Conservation (phyloP, 2,329 filamentous ascomycete genomes). For the Septoria linicola region DNA sequence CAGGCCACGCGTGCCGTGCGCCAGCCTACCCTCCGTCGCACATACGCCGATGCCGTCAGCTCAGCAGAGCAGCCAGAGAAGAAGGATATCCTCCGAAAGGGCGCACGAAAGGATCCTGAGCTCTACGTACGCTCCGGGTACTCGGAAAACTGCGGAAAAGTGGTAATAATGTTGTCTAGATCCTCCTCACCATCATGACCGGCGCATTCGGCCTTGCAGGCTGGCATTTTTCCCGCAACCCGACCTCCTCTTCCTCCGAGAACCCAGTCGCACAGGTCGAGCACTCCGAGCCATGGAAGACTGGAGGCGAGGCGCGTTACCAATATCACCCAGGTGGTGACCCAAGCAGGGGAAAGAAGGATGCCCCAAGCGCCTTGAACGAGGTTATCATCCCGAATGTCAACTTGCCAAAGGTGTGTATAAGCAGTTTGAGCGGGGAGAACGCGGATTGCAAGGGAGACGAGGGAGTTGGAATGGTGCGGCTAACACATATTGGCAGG, state of each 20-base stretch:
- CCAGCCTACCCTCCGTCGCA: conserved; percentile 34
- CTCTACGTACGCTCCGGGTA: conserved; percentile 60
- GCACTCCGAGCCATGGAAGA: conserved; percentile 89
- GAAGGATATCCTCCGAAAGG: conserved; percentile 57
- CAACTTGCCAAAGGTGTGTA: conserved; percentile 78
- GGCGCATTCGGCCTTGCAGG: conserved; percentile 83
- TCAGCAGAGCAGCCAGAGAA: conserved; percentile 44
- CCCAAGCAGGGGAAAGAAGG: conserved; percentile 69
- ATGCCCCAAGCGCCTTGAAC: conserved; percentile 94
- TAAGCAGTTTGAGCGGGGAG: conserved; percentile 6
- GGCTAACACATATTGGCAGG: conserved; percentile 49
- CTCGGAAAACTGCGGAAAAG: not conserved
- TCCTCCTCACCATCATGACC: conserved; percentile 88
- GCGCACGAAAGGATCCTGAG: conserved; percentile 69
- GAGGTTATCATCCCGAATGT: conserved; percentile 92
- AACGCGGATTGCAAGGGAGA: not conserved
- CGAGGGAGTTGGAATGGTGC: not conserved
- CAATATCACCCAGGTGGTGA: conserved; percentile 77
- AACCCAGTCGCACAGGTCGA: conserved; percentile 69
- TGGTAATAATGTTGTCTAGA: conserved; percentile 51
- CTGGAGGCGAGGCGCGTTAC: conserved; percentile 62
- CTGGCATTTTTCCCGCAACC: conserved; percentile 83
- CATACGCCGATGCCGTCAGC: conserved; percentile 44
- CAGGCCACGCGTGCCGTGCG: conserved; percentile 43
- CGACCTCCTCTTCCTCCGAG: conserved; percentile 83